These are phyloP conservation scores for Saccharomyces hybrid DNA, from an alignment of 1,139 yeast genomes.

Conservation along the genomic window DNA sequence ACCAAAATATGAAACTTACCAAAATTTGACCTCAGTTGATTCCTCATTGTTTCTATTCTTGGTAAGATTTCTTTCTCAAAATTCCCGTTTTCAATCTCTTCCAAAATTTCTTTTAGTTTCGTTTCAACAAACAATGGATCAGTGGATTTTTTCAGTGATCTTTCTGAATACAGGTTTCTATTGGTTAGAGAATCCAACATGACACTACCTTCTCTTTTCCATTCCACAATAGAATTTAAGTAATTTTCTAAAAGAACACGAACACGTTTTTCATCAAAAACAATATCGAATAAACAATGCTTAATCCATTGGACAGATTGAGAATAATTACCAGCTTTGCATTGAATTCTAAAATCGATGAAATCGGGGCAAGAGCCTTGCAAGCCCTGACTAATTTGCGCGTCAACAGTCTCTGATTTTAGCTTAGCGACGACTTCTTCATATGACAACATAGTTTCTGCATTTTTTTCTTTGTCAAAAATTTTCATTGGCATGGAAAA, in stretches of 20 bases:
- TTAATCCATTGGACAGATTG: conserved; percentile 72
- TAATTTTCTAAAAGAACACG: conserved; percentile 65
- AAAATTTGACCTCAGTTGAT: conserved; percentile 45
- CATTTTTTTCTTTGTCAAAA: conserved; percentile 41
- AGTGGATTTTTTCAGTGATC: conserved; percentile 59
- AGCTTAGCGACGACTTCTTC: conserved; percentile 69
- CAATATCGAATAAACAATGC: conserved; percentile 54
- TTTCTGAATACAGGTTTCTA: conserved; percentile 45
- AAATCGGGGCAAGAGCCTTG: conserved; percentile 60
- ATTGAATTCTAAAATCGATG: conserved; percentile 53
- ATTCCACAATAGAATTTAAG: conserved; percentile 67
- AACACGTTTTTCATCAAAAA: conserved; percentile 68
- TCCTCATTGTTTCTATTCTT: conserved; percentile 52
- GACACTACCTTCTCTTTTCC: conserved; percentile 68
- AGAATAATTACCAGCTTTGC: conserved; percentile 53
- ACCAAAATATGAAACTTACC: conserved; percentile 63
- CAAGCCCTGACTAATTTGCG: conserved; percentile 49
- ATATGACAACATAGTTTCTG: conserved; percentile 46
- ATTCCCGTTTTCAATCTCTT: conserved; percentile 43
- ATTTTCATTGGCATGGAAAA: conserved; percentile 61
- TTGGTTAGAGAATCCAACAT: conserved; percentile 61
- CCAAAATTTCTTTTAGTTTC: conserved; percentile 45
- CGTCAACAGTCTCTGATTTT: conserved; percentile 65
- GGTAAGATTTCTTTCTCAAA: conserved; percentile 35
- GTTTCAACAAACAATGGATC: conserved; percentile 60